phyloP scores from a whole-genome alignment of 345 rosid genomes.

The Boechera divaricarpa region DNA sequence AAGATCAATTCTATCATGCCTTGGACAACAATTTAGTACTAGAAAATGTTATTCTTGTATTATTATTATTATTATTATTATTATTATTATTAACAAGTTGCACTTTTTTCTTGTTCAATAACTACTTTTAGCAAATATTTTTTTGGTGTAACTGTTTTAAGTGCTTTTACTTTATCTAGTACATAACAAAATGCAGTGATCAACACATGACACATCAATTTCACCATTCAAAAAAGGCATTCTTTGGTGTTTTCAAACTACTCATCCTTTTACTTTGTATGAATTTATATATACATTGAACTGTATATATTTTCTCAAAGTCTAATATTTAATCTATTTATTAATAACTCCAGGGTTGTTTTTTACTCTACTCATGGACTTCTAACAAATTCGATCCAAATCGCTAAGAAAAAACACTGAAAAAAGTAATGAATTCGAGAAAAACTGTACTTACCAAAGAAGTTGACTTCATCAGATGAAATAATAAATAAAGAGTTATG shows the following conservation, averaged over 20 bases:
- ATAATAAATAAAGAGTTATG: neutral
- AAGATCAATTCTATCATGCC: neutral
- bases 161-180: neutral
- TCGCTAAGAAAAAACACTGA: neutral
- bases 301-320: neutral
- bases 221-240: neutral
- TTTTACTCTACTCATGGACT: neutral
- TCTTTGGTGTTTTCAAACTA: conserved; percentile 40
- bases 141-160: neutral
- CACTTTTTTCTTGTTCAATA: conserved; percentile 6
- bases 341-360: too few relatives aligned
- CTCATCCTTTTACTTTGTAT: neutral
- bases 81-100: neutral
- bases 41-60: neutral
- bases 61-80: neutral
- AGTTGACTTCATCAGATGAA: conserved; percentile 5
- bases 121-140: conserved; percentile 6
- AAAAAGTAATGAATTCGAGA: conserved; percentile 17
- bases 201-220: conserved; percentile 26
- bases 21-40: neutral
- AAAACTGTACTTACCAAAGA: neutral
- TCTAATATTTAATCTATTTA: neutral
- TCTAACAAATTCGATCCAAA: neutral
- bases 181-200: conserved; percentile 18
- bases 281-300: neutral